Percentiles rank a stretch among this genome's conserved stretches.
phyloP scores from a whole-genome alignment of 805 yeast species.

The Candida piceae region DNA sequence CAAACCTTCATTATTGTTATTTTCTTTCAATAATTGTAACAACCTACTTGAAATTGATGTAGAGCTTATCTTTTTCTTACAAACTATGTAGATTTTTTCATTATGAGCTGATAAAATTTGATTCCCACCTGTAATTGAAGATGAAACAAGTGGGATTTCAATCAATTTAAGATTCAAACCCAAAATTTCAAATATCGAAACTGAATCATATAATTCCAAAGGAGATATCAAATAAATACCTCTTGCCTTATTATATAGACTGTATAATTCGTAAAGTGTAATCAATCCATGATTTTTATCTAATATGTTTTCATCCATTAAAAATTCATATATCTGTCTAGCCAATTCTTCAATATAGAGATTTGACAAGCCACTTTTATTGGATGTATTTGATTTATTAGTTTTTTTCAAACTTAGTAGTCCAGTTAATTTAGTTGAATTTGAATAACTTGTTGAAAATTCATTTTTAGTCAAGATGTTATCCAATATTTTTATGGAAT shows the following conservation, averaged over 20 bases:
- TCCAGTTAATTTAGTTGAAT: conserved; percentile 17
- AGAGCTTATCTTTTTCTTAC: conserved; percentile 19
- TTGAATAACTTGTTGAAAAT: conserved; percentile 18
- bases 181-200: conserved; percentile 49
- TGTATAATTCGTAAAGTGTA: conserved; percentile 57
- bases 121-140: conserved; percentile 18
- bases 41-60: conserved; percentile 22
- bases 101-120: conserved; percentile 25
- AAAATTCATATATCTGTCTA: conserved; percentile 72
- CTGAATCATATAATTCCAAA: conserved; percentile 57
- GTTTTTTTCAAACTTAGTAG: conserved; percentile 16
- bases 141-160: conserved; percentile 46
- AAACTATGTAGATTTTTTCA: conserved; percentile 19
- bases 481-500: conserved; percentile 24
- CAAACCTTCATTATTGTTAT: conserved; percentile 16
- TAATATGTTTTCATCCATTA: conserved; percentile 39
- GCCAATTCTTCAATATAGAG: conserved; percentile 58
- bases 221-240: conserved; percentile 69
- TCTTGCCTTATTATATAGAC: conserved; percentile 58
- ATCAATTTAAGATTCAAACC: conserved; percentile 23
- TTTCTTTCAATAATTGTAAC: conserved; percentile 9
- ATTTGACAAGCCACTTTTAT: conserved; percentile 14
- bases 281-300: conserved; percentile 53
- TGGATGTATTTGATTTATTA: conserved; percentile 2
- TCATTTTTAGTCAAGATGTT: conserved; percentile 26